phyloP scores from a whole-genome alignment of 2,329 filamentous ascomycete genomes.

The Ophidiomyces ophidiicola region DNA sequence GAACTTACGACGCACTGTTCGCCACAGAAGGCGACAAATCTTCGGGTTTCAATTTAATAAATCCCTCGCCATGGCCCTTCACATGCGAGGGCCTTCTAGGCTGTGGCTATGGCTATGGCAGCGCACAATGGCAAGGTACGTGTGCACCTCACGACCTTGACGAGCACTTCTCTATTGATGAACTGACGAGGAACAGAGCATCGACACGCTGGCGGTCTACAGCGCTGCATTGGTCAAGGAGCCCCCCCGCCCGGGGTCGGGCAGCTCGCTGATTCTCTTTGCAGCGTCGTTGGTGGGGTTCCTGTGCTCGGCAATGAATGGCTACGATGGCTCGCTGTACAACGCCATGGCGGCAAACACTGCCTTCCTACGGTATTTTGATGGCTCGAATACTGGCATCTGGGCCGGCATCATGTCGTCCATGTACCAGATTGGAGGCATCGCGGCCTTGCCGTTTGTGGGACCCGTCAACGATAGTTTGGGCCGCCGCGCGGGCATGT shows the following conservation, averaged over 20 bases:
- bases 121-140: too few species aligned
- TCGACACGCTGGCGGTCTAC: too few species aligned
- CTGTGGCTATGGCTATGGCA: too few species aligned
- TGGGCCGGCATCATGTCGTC: slow-evolving; percentile 36
- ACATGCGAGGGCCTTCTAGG: too few species aligned
- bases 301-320: slow-evolving; percentile 43
- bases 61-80: too few species aligned
- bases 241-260: slow-evolving; percentile 20
- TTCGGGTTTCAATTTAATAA: too few species aligned
- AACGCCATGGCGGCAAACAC: slow-evolving; percentile 41
- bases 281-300: slow-evolving; percentile 24
- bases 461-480: slow-evolving; percentile 37
- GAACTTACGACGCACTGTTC: too few species aligned
- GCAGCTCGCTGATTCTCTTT: slow-evolving; percentile 14
- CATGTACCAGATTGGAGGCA: slow-evolving; percentile 40
- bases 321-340: slow-evolving; percentile 48
- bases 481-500: slow-evolving; percentile 45
- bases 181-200: too few species aligned
- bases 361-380: slow-evolving; percentile 33
- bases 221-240: slow-evolving; percentile 42
- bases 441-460: slow-evolving; percentile 37
- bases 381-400: slow-evolving; percentile 31
- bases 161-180: too few species aligned
- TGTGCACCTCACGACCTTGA: too few species aligned
- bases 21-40: too few species aligned